Conservation (phyloP, 192 early-diverging fungal genomes). For the Linnemannia schmuckeri region DNA sequence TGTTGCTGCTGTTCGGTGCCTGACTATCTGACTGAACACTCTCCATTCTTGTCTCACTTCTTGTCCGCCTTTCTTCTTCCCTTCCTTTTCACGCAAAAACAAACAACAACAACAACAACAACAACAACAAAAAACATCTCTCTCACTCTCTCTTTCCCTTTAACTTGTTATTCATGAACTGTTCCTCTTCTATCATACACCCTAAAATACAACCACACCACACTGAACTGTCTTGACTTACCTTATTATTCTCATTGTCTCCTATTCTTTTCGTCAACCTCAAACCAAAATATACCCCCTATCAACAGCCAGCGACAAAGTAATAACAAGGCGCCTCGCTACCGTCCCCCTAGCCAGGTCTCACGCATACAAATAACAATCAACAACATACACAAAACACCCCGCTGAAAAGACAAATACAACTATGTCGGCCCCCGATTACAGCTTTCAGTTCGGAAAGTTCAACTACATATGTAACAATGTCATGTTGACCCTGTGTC, state of each 20-base stretch:
- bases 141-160: no score
- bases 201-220: neutral
- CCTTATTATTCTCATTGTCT: neutral
- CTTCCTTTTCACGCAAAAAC: neutral
- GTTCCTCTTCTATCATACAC: neutral
- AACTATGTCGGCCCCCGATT: constrained; percentile 13
- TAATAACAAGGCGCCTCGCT: neutral
- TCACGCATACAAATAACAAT: neutral
- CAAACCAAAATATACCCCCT: neutral
- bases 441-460: constrained; percentile 74
- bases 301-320: neutral
- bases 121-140: no score
- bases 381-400: neutral
- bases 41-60: no score
- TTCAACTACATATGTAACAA: constrained; percentile 92
- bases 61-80: neutral
- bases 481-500: constrained; percentile 90
- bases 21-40: no score
- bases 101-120: neutral
- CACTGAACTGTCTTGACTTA: neutral
- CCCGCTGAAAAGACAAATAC: neutral
- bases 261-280: neutral
- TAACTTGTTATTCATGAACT: neutral
- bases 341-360: neutral
- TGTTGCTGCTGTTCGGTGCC: no score